Conservation (phyloP, 108 stramenopile genomes). For the Fragilariopsis cylindrus region DNA sequence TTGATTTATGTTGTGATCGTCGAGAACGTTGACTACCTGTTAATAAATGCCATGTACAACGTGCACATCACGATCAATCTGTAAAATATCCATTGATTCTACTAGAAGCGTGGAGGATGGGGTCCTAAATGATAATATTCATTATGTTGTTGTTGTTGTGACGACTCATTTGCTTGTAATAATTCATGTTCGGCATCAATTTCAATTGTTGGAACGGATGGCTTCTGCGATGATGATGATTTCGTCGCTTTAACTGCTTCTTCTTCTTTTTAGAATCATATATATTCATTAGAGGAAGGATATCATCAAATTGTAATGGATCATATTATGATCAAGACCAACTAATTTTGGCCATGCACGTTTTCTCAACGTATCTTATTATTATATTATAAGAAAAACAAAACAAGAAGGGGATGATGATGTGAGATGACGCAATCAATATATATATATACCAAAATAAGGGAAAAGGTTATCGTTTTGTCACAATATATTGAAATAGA, state of each 20-base stretch:
- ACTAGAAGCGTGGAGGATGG: constrained; percentile 19
- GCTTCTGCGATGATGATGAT: neutral
- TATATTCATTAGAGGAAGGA: neutral
- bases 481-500: no score
- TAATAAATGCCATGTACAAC: constrained; percentile 88
- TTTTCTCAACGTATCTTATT: constrained; percentile 69
- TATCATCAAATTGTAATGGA: constrained; percentile 4
- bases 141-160: neutral
- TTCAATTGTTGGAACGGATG: constrained; percentile 18
- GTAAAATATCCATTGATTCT: constrained; percentile 60
- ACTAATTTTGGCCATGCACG: constrained; percentile 89
- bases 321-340: constrained; percentile 37
- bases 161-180: neutral
- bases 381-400: no score
- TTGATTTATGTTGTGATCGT: constrained; percentile 48
- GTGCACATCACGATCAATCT: constrained; percentile 78
- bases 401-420: no score
- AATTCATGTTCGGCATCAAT: constrained; percentile 25
- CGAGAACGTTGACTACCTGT: constrained; percentile 59
- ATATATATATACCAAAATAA: no score
- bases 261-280: constrained; percentile 1
- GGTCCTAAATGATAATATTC: neutral
- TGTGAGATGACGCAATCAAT: no score
- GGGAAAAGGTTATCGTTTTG: no score
- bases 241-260: no score